These are phyloP conservation scores for Tricholoma matsutake DNA, from an alignment of 768 basidiomycete species.

Conservation along the genomic window DNA sequence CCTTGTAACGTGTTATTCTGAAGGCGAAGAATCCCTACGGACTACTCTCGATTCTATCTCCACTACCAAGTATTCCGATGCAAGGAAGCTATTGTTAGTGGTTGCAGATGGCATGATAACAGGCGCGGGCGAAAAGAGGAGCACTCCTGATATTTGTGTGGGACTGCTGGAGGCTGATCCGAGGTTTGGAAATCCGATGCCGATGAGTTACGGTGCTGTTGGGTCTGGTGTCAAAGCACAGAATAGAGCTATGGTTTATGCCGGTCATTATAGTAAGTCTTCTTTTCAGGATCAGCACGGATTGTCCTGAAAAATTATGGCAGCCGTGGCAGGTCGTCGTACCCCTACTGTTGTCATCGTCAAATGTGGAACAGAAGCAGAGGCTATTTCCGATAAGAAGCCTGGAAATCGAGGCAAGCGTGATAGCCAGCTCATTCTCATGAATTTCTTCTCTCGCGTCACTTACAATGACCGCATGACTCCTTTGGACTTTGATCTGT, in stretches of 20 bases:
- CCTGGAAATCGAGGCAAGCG: slow-evolving; percentile 98
- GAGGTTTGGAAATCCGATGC: slow-evolving; percentile 91
- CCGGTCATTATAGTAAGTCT: slow-evolving; percentile 94
- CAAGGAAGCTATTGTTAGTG: slow-evolving; percentile 87
- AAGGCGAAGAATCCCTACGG: slow-evolving; percentile 89
- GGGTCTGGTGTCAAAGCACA: slow-evolving; percentile 86
- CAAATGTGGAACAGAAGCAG: slow-evolving; percentile 91
- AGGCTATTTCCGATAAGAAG: slow-evolving; percentile 82
- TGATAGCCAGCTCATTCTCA: slow-evolving; percentile 96
- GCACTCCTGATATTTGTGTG: slow-evolving; percentile 97
- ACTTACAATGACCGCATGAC: slow-evolving; percentile 99
- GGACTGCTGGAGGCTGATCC: slow-evolving; percentile 88
- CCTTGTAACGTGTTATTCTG: slow-evolving; percentile 96
- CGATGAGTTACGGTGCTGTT: slow-evolving; percentile 91
- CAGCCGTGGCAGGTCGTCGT: slow-evolving; percentile 80
- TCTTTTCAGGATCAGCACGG: neutral
- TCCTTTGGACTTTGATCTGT: slow-evolving; percentile 96
- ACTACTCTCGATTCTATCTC: slow-evolving; percentile 95
- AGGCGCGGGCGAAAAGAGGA: slow-evolving; percentile 91
- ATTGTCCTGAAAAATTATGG: slow-evolving; percentile 2
- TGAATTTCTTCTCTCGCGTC: slow-evolving; percentile 99
- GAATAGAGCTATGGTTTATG: slow-evolving; percentile 97
- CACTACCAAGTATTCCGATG: slow-evolving; percentile 85
- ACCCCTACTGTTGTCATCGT: slow-evolving; percentile 94
- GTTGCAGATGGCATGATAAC: slow-evolving; percentile 99